Evolutionary conservation across 1,139 yeast genomes (phyloP).

Genomic region (Kluyveromyces sp.): DNA sequence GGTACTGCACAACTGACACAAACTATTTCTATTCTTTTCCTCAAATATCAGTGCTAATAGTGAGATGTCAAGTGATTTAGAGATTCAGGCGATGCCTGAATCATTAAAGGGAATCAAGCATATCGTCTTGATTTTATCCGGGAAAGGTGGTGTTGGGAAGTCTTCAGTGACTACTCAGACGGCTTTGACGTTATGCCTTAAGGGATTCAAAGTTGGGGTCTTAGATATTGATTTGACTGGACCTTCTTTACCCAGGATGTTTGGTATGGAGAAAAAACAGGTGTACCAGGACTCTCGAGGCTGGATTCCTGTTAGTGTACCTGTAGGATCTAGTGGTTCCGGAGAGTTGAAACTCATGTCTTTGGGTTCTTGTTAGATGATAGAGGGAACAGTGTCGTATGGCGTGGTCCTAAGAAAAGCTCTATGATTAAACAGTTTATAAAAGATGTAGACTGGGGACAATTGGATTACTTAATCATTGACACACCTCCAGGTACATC

Average conservation of each 20-base stretch:
- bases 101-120: conserved; percentile 63
- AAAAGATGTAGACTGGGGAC: conserved; percentile 87
- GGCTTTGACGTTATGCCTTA: conserved; percentile 64
- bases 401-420: conserved; percentile 98
- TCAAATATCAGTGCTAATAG: too few relatives aligned
- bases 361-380: conserved; percentile 74
- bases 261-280: conserved; percentile 75
- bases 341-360: conserved; percentile 58
- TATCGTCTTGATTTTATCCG: conserved; percentile 74
- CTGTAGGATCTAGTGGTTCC: conserved; percentile 18
- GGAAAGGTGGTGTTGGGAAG: conserved; percentile 98
- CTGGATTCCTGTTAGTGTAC: conserved; percentile 78
- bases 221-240: conserved; percentile 94
- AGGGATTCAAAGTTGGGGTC: conserved; percentile 81
- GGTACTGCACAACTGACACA: too few relatives aligned
- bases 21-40: too few relatives aligned
- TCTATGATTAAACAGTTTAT: conserved; percentile 95
- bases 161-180: conserved; percentile 92
- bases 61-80: conserved; percentile 6
- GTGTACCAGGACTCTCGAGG: conserved; percentile 78
- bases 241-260: conserved; percentile 94
- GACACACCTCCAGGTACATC: conserved; percentile 99
- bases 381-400: conserved; percentile 85
- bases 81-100: conserved; percentile 35
- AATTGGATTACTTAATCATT: conserved; percentile 71